phyloP scores from a whole-genome alignment of 306 rosid species.

The Vigna radiata region DNA sequence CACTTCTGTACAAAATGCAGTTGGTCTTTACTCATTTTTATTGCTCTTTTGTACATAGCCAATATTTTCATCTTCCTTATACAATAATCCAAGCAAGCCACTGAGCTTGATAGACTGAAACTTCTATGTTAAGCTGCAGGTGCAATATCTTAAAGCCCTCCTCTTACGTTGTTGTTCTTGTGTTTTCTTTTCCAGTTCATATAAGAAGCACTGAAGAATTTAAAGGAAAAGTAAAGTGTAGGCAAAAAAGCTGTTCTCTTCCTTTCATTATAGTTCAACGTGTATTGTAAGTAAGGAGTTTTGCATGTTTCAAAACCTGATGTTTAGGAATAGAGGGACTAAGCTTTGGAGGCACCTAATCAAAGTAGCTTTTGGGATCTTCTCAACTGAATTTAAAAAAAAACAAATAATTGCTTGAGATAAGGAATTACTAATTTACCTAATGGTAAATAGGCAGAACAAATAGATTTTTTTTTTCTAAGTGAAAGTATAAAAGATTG shows the following conservation, averaged over 20 bases:
- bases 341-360: constrained; percentile 1
- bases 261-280: background rate
- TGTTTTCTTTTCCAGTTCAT: background rate
- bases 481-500: too few species aligned
- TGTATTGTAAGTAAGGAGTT: background rate
- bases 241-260: constrained; percentile 13
- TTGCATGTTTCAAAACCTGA: background rate
- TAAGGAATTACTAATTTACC: background rate
- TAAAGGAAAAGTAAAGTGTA: background rate
- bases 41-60: constrained; percentile 69
- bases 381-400: background rate
- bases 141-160: constrained; percentile 41
- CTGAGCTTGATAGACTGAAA: constrained; percentile 49
- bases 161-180: background rate
- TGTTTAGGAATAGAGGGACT: background rate
- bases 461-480: background rate
- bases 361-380: background rate
- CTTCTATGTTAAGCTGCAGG: constrained; percentile 48
- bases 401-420: background rate
- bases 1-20: constrained; percentile 54
- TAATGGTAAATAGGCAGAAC: background rate
- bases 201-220: background rate
- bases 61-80: constrained; percentile 51
- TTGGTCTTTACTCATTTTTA: constrained; percentile 32
- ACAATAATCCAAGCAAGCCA: constrained; percentile 69